Conservation (phyloP, 2,329 filamentous ascomycete genomes). For the Ophiosphaerella herpotricha region DNA sequence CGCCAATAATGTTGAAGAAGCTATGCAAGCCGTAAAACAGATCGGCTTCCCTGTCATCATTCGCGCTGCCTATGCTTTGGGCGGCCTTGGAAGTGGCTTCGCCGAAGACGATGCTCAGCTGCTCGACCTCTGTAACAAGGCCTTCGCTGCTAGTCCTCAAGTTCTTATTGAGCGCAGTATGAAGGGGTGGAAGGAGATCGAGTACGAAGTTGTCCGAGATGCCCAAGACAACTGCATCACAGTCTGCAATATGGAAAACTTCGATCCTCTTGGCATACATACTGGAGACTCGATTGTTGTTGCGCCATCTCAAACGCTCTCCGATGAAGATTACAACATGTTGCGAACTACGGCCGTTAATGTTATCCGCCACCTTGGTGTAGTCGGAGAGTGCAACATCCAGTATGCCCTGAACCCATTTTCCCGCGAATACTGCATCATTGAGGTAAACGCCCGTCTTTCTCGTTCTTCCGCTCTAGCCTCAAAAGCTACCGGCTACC, state of each 20-base stretch:
- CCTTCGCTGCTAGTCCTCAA: conserved; percentile 92
- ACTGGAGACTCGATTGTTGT: conserved; percentile 98
- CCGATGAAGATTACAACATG: conserved; percentile 99
- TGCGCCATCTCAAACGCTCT: conserved; percentile 93
- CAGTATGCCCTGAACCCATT: conserved; percentile 97
- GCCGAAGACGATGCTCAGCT: conserved; percentile 85
- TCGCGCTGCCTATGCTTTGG: conserved; percentile 91
- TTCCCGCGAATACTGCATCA: conserved; percentile 96
- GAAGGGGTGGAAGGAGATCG: conserved; percentile 99
- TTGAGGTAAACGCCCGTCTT: conserved; percentile 96
- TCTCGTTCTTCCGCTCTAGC: conserved; percentile 94
- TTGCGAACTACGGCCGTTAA: conserved; percentile 95
- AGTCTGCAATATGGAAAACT: conserved; percentile 99
- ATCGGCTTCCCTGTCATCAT: conserved; percentile 98
- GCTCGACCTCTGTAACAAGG: conserved; percentile 87
- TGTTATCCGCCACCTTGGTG: conserved; percentile 93
- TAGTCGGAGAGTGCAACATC: conserved; percentile 98
- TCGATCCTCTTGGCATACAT: conserved; percentile 96
- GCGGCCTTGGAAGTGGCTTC: conserved; percentile 93
- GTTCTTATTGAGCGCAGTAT: conserved; percentile 97
- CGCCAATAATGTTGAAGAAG: conserved; percentile 85
- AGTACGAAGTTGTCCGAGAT: conserved; percentile 97
- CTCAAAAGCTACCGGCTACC: conserved; percentile 96
- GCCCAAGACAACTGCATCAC: conserved; percentile 98
- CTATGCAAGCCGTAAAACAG: conserved; percentile 81